Conservation (phyloP, 371 early-diverging fungal genomes). For the Apophysomyces trapeziformis region DNA sequence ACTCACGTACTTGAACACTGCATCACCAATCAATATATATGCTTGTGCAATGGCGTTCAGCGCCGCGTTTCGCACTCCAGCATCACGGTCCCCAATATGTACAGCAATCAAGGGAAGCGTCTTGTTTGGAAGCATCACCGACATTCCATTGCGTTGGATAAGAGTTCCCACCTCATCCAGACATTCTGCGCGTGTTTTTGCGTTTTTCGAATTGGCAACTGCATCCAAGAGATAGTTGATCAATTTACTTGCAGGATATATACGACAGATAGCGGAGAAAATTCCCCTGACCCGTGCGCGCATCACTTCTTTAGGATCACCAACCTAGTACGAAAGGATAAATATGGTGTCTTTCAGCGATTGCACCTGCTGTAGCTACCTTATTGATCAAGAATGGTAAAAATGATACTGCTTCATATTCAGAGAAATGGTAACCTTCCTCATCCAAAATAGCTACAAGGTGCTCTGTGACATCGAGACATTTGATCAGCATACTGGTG, state of each 20-base stretch:
- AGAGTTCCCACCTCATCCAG: slow-evolving; percentile 79
- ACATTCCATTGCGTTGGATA: slow-evolving; percentile 76
- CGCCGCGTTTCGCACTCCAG: slow-evolving; percentile 80
- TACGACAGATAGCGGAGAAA: slow-evolving; percentile 61
- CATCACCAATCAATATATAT: slow-evolving; percentile 73
- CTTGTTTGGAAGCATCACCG: slow-evolving; percentile 70
- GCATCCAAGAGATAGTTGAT: slow-evolving; percentile 70
- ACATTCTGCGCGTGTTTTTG: slow-evolving; percentile 82
- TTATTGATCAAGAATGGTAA: slow-evolving; percentile 80
- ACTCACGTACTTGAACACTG: slow-evolving; percentile 74
- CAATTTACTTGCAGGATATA: slow-evolving; percentile 84
- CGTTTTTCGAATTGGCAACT: slow-evolving; percentile 78
- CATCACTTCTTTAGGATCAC: slow-evolving; percentile 85
- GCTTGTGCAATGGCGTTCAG: slow-evolving; percentile 75
- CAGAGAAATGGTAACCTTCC: slow-evolving; percentile 62
- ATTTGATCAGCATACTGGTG: slow-evolving; percentile 81
- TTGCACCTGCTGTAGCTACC: slow-evolving; percentile 24
- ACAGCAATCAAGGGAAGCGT: slow-evolving; percentile 73
- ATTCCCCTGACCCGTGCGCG: slow-evolving; percentile 70
- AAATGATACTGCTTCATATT: slow-evolving; percentile 82
- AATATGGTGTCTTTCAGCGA: neutral
- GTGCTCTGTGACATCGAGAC: slow-evolving; percentile 79
- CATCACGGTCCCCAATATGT: slow-evolving; percentile 83
- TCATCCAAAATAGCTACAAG: slow-evolving; percentile 66
- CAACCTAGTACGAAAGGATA: slow-evolving; percentile 42